These are phyloP conservation scores for Neonectria hederae DNA, from an alignment of 2,329 filamentous ascomycete genomes.

Conservation along the genomic window DNA sequence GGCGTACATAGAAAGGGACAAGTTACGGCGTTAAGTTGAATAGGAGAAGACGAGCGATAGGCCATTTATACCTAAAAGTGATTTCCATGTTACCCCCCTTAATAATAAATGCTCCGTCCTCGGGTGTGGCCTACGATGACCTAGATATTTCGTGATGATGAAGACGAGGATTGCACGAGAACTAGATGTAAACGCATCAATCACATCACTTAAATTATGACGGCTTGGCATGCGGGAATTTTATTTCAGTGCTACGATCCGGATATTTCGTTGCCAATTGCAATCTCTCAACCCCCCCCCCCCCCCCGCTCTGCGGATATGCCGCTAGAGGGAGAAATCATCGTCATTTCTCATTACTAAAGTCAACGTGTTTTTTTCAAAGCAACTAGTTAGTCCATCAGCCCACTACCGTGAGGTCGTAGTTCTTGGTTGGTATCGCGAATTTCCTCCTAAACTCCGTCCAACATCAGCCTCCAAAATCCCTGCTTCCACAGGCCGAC, in stretches of 20 bases:
- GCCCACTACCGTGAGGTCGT: slow-evolving; percentile 10
- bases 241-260: not conserved
- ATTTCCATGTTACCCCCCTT: not conserved
- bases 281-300: not conserved
- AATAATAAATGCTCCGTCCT: too few species aligned
- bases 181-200: too few species aligned
- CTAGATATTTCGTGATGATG: not conserved
- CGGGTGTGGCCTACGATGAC: too few species aligned
- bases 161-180: not conserved
- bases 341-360: slow-evolving; percentile 21
- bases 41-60: slow-evolving; percentile 2
- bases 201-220: not conserved
- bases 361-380: not conserved
- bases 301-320: not conserved
- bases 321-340: not conserved
- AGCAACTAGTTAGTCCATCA: not conserved
- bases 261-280: not conserved
- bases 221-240: not conserved
- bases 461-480: not conserved
- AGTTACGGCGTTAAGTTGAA: slow-evolving; percentile 13
- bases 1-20: too few species aligned
- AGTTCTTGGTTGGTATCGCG: not conserved
- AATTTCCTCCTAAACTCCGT: slow-evolving; percentile 12
- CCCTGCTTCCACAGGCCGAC: not conserved
- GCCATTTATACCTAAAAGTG: slow-evolving; percentile 19